These are phyloP conservation scores for Peronospora farinosa DNA, from an alignment of 352 stramenopile genomes.

Conservation along the genomic window DNA sequence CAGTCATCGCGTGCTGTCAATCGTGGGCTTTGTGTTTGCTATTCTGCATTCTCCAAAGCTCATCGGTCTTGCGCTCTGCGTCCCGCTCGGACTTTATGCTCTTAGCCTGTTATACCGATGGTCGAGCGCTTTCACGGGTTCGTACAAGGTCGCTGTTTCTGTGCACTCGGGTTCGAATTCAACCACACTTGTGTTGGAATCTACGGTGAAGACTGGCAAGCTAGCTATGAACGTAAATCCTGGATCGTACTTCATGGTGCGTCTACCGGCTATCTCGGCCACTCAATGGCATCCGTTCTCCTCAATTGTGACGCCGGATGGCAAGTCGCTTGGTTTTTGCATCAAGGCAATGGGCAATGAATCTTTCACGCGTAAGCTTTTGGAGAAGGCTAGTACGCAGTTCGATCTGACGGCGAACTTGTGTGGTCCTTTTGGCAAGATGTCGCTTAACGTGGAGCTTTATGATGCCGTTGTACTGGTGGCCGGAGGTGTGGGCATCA, in stretches of 20 bases:
- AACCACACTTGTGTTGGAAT: constrained; percentile 52
- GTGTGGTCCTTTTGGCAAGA: constrained; percentile 62
- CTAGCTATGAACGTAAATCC: constrained; percentile 50
- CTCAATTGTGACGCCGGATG: constrained; percentile 59
- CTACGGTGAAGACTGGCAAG: constrained; percentile 48
- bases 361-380: constrained; percentile 48
- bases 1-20: constrained; percentile 59
- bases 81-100: constrained; percentile 61
- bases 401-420: constrained; percentile 46
- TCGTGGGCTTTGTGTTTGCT: constrained; percentile 68
- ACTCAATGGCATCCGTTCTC: constrained; percentile 81
- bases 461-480: constrained; percentile 69
- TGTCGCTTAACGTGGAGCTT: constrained; percentile 50
- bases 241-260: constrained; percentile 76
- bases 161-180: constrained; percentile 35
- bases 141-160: constrained; percentile 39
- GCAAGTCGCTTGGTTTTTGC: constrained; percentile 76
- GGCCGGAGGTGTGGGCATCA: constrained; percentile 70
- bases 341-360: constrained; percentile 48
- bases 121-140: constrained; percentile 39
- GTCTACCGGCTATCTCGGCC: constrained; percentile 52
- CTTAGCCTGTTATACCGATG: constrained; percentile 50
- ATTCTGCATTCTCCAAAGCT: constrained; percentile 61
- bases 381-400: constrained; percentile 38
- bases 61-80: constrained; percentile 46